Base-by-base conservation (phyloP, 2,329 filamentous ascomycete genomes). In the Claviceps pusilla region DNA sequence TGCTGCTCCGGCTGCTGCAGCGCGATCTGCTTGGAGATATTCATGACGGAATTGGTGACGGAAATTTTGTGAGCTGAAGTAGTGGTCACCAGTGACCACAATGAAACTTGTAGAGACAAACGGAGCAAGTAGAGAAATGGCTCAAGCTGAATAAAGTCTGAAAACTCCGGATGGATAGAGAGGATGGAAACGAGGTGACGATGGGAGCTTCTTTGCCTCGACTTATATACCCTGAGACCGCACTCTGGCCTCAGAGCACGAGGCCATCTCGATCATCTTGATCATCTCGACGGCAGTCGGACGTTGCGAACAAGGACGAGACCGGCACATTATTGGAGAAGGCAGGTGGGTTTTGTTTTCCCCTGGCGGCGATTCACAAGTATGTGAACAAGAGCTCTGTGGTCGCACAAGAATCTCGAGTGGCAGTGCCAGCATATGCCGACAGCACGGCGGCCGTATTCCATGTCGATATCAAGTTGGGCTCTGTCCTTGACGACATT, bases 11-110 rank as follows among this genome's bases (percentile, higher is more conserved):
- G 45, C 3, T 53, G 47, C 42, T 53, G 39, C 11, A 52, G 49
- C 45, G 24, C 50, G 42, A 33, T 29, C 29, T 48, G 53, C 9
- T 28, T 16, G 42, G 53, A 48, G 53, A 57, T 45, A 28, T 59
- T 54, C 57, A 59, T 59, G 50, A 19, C 16, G 52, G 19, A 24
- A 24, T 24, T 51, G 46, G 41, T 49, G 49, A 35, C 28, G 11
- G 31, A 48, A 24, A 19, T 12, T 16, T 11, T 9, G 9, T 48
- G 42, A 31, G 33, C 11, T 24, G 19, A 7, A 39, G 2, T 2
- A 39, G 19, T 6, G 43, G 11, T 29, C n/a, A 10, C 16, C 29
- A 46, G 11, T 29, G 12, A 10, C 16, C 29, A 46, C n/a, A 3
- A 28, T n/a, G 29, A n/a, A 24, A 7, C 28, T 29, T 29, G 12